A percentile compares a stretch with the other conserved stretches of the same genome.
Conservation (phyloP, 208 protist genomes). For the Trypanosoma boissoni region DNA sequence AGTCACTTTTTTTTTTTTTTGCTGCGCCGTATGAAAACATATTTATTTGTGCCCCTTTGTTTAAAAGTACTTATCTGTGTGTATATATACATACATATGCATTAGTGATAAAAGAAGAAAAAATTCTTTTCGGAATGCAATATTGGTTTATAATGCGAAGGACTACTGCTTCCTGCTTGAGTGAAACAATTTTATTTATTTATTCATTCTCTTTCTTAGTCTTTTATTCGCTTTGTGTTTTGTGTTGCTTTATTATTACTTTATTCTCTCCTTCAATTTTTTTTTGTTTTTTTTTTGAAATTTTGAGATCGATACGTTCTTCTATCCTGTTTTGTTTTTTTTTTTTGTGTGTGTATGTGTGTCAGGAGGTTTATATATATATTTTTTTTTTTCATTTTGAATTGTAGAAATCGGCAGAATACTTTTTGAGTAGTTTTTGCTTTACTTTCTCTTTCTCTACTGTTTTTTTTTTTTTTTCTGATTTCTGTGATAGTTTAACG, state of each 20-base stretch:
- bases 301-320: slow-evolving; percentile 14
- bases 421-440: slow-evolving; percentile 16
- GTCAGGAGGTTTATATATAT: not conserved
- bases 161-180: too few species aligned
- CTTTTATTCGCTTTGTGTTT: slow-evolving; percentile 8
- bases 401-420: not conserved
- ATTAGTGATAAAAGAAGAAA: too few species aligned
- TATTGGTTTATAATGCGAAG: too few species aligned
- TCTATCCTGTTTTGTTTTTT: slow-evolving; percentile 16
- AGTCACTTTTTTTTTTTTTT: too few species aligned
- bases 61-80: too few species aligned
- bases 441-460: slow-evolving; percentile 2
- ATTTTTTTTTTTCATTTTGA: slow-evolving; percentile 13
- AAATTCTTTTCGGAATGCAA: too few species aligned
- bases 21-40: too few species aligned
- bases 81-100: too few species aligned
- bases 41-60: too few species aligned
- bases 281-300: slow-evolving; percentile 11
- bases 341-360: slow-evolving; percentile 1
- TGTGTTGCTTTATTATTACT: slow-evolving; percentile 9
- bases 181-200: too few species aligned
- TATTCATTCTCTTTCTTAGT: too few species aligned
- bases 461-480: slow-evolving; percentile 9
- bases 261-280: slow-evolving; percentile 15
- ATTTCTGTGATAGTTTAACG: too few species aligned